Conservation (phyloP, 2,329 filamentous ascomycete species). For the Microcyclospora tardicrescens region DNA sequence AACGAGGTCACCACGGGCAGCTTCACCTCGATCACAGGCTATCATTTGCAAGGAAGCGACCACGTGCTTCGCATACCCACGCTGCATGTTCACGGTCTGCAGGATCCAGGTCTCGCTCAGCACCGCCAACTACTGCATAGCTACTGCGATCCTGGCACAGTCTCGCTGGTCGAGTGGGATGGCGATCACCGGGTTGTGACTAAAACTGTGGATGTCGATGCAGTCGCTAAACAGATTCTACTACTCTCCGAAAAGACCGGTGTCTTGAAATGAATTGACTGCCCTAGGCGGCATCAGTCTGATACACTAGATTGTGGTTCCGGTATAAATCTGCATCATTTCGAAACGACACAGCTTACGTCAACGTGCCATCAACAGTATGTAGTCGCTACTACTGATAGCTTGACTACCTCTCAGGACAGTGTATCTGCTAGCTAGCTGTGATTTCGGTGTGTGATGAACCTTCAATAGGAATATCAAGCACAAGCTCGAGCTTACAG, state of each 20-base stretch:
- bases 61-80: conserved; percentile 7
- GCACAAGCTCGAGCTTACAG: no score
- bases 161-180: neutral
- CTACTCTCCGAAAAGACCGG: conserved; percentile 3
- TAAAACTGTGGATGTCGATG: neutral
- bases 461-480: no score
- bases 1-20: no score
- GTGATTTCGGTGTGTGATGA: no score
- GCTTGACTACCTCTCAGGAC: no score
- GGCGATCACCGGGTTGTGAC: neutral
- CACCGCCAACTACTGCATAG: neutral
- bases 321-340: no score
- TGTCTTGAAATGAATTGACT: conserved; percentile 2
- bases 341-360: no score
- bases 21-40: no score
- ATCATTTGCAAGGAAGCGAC: neutral
- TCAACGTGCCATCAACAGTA: no score
- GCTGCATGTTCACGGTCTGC: neutral
- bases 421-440: no score
- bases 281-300: neutral
- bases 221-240: conserved; percentile 1
- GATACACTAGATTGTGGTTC: no score
- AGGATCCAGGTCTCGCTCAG: neutral
- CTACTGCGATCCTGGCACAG: neutral
- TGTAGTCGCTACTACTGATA: no score